Evolutionary conservation across 768 basidiomycete species (phyloP).

Genomic region (Cystofilobasidium macerans): DNA sequence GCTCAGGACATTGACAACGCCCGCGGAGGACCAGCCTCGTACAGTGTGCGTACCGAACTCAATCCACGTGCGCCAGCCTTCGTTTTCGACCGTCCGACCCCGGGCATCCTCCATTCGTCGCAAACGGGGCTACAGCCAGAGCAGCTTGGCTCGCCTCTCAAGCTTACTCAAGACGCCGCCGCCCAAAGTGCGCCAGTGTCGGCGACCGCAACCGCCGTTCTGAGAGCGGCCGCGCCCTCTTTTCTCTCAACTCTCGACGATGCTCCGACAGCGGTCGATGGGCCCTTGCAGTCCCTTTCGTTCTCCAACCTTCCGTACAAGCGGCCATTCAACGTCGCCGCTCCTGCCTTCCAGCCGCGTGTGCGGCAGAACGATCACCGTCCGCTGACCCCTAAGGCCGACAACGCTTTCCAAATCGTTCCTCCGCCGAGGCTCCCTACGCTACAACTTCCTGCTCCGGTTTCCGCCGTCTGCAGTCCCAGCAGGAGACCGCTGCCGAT

Average conservation of each 20-base stretch:
- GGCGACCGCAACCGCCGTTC: background rate
- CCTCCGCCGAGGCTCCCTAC: background rate
- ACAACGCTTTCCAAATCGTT: background rate
- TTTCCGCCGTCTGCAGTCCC: background rate
- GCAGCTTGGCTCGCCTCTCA: background rate
- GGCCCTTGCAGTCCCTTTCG: background rate
- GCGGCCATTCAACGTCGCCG: slow-evolving; percentile 12
- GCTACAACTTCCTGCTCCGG: background rate
- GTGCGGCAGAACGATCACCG: background rate
- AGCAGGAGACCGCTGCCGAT: background rate
- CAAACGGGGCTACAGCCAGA: too few species aligned
- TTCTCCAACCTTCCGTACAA: background rate
- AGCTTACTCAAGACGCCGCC: too few species aligned
- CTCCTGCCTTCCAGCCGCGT: slow-evolving; percentile 4
- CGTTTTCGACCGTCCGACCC: background rate
- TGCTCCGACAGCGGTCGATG: background rate
- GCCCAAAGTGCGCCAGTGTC: background rate
- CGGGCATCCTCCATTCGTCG: background rate
- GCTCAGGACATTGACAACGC: too few species aligned
- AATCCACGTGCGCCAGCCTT: slow-evolving; percentile 14
- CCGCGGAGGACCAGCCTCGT: too few species aligned
- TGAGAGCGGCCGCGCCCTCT: background rate
- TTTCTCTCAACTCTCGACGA: background rate
- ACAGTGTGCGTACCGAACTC: background rate
- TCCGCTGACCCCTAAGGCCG: background rate